A percentile compares a stretch with the other conserved stretches of the same genome.
Evolutionary conservation across 2,329 filamentous ascomycete genomes (phyloP).

Genomic region (Hypocrella siamensis): DNA sequence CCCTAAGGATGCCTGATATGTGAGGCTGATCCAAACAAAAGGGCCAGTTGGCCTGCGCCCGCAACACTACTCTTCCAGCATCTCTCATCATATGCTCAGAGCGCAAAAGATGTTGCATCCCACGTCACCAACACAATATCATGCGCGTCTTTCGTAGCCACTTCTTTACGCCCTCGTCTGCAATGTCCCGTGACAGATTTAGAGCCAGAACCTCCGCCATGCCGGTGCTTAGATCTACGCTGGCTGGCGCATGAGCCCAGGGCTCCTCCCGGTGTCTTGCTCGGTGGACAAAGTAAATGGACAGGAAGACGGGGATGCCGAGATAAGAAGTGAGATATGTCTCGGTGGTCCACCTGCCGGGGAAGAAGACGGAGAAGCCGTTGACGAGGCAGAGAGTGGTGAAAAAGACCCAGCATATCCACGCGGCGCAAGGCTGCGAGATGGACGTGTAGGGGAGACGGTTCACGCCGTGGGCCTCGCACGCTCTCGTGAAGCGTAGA

Average conservation of each 20-base stretch:
- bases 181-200: too few relatives aligned
- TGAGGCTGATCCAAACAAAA: too few relatives aligned
- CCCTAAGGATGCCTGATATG: too few relatives aligned
- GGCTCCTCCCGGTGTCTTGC: background rate
- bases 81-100: too few relatives aligned
- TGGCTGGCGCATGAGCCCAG: background rate
- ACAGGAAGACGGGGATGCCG: slow-evolving; percentile 5
- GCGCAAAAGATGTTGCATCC: too few relatives aligned
- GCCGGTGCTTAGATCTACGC: background rate
- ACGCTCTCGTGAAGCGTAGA: slow-evolving; percentile 5
- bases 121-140: too few relatives aligned
- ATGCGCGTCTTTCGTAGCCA: too few relatives aligned
- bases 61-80: too few relatives aligned
- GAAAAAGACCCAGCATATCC: slow-evolving; percentile 2
- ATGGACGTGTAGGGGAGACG: slow-evolving; percentile 2
- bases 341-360: slow-evolving; percentile 5
- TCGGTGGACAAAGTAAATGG: background rate
- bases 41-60: too few relatives aligned
- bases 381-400: slow-evolving; percentile 36
- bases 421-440: slow-evolving; percentile 3
- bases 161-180: too few relatives aligned
- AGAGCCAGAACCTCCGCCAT: background rate
- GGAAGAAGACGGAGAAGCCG: slow-evolving; percentile 29
- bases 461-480: slow-evolving; percentile 1
- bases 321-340: slow-evolving; percentile 7